Evolutionary conservation across 2,329 filamentous ascomycete genomes (phyloP), one percentile per base, ranked within the genome.

Genomic region (Colletotrichum musae): DNA sequence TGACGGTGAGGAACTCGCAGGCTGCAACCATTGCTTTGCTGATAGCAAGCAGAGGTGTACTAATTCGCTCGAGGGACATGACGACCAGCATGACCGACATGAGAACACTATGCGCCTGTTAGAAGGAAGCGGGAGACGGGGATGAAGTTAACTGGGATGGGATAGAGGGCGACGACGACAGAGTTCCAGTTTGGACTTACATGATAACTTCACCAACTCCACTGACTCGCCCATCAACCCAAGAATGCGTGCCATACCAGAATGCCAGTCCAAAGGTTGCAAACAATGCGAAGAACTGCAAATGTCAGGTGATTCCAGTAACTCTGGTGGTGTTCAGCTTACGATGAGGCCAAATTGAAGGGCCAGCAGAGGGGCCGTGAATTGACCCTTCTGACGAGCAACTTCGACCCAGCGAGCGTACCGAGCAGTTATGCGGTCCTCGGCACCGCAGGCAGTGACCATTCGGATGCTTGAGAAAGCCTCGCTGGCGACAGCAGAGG

Each of bases 401-500:
- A 88, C 84, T n/a, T 85, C 80, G 21, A 89, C 85, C 82, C 86
- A 90, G 5, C 80, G 78, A 15, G 83, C 77, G 74, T 90, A 91
- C 41, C 85, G 87, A 56, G 81, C 78, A 0, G 83, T 80, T 64
- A 91, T 84, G 6, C 87, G 84, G 15, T 78, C 75, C 75, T 91
- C 87, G 13, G 90, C 90, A 43, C 89, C 88, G 73, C 88, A 91
- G 0, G 89, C 89, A 45, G 87, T 83, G 41, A 92, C 82, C 83
- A 91, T 92, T 6, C 88, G 83, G 43, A 91, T 87, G 58, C 86
- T 86, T 1, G 84, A 80, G 72, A 92, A 84, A 2, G 88, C 82
- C 76, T 92, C 90, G 64, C 88, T 89, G 1, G 90, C 89, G 4
- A 92, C 81, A 3, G 88, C 85, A 1, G 85, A 85, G 1, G 89